These are phyloP conservation scores for Boletus sp. DNA, from an alignment of 768 basidiomycete genomes.

Conservation along the genomic window DNA sequence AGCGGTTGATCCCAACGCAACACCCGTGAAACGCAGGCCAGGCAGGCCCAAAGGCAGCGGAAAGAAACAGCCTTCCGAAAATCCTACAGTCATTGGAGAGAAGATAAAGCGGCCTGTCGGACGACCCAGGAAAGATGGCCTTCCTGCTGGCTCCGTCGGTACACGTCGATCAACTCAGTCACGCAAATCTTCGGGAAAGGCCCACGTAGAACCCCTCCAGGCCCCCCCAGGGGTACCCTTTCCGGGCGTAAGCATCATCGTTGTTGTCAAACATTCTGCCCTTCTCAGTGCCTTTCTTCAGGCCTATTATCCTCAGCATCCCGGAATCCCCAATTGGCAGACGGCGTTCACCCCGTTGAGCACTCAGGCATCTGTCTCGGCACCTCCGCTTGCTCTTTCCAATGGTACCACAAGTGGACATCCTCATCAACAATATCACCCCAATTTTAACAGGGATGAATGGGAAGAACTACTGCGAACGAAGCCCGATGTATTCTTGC, in stretches of 20 bases:
- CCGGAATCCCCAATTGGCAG: constrained; percentile 31
- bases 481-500: constrained; percentile 56
- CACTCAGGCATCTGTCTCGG: constrained; percentile 27
- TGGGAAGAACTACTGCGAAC: constrained; percentile 60
- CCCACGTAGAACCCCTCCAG: constrained; percentile 17
- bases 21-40: constrained; percentile 60
- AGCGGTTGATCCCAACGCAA: constrained; percentile 27
- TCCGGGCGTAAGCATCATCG: constrained; percentile 24
- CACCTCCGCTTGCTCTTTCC: constrained; percentile 36
- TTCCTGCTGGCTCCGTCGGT: constrained; percentile 69
- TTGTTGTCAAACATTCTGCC: neutral
- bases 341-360: constrained; percentile 27
- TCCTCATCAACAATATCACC: constrained; percentile 32
- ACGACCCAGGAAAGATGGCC: constrained; percentile 75
- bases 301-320: constrained; percentile 33
- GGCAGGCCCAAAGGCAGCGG: constrained; percentile 80
- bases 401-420: constrained; percentile 14
- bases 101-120: constrained; percentile 79
- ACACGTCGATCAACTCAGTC: constrained; percentile 42
- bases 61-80: constrained; percentile 53
- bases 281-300: constrained; percentile 10
- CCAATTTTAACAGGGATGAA: constrained; percentile 53
- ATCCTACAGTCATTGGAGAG: constrained; percentile 37
- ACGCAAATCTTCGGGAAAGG: constrained; percentile 37
- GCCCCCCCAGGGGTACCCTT: constrained; percentile 30